Evolutionary conservation across 2,329 filamentous ascomycete genomes (phyloP).

Genomic region (Colletotrichum gloeosporioides): DNA sequence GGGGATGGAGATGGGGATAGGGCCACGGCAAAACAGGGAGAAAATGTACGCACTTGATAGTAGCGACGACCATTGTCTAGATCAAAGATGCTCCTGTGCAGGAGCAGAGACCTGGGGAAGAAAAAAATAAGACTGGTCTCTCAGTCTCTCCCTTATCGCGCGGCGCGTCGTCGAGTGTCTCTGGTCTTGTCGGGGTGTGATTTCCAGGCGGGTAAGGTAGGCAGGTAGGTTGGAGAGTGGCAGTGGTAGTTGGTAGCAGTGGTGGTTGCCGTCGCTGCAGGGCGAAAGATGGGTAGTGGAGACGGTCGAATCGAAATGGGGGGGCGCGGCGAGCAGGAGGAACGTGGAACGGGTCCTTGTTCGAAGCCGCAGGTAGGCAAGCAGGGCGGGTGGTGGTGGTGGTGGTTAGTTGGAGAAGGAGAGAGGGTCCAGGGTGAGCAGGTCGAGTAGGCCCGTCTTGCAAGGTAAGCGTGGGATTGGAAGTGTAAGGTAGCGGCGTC

Average conservation of each 20-base stretch:
- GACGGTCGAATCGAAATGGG: constrained; percentile 18
- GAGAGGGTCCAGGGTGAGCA: neutral
- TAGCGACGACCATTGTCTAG: constrained; percentile 66
- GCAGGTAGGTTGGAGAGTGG: constrained; percentile 13
- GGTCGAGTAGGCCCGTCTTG: neutral
- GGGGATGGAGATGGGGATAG: neutral
- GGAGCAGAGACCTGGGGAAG: constrained; percentile 35
- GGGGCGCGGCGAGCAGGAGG: constrained; percentile 5
- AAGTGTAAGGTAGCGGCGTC: neutral
- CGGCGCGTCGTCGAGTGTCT: constrained; percentile 27
- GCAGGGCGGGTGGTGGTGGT: neutral
- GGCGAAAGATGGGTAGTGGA: constrained; percentile 20
- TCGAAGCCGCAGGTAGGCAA: neutral
- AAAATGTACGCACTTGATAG: constrained; percentile 62
- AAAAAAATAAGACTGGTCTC: constrained; percentile 13
- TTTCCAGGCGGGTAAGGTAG: constrained; percentile 19
- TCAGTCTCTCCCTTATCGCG: constrained; percentile 25
- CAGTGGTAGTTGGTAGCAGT: constrained; percentile 16
- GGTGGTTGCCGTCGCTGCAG: constrained; percentile 20
- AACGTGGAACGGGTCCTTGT: constrained; percentile 6
- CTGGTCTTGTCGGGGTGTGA: constrained; percentile 24
- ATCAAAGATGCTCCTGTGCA: constrained; percentile 40
- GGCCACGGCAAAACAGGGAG: constrained; percentile 22
- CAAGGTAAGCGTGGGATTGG: neutral
- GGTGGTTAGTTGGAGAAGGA: neutral